Base-by-base conservation (phyloP, 139 green algal genomes). In the Coelastrella sp. region DNA sequence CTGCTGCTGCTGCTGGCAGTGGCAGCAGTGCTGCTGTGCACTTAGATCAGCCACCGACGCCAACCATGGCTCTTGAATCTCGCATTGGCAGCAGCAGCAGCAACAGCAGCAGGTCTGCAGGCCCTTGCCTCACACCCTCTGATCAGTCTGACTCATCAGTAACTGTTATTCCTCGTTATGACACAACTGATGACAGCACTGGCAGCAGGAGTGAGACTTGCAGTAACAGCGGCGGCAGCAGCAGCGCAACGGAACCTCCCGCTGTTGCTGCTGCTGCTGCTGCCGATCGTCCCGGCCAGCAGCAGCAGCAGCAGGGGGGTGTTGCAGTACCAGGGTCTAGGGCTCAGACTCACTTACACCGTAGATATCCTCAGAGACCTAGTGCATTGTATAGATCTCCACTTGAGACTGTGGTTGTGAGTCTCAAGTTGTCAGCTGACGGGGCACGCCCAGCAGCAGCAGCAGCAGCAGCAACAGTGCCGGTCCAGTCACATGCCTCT, bases 331-430 rank as follows among this genome's bases (percentile, higher is more conserved):
- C 67, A 51, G 9, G 17, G 38, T 4, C 2, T 38, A 59, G 9
- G 68, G 8, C 11, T 48, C 68, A 38, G 37, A 6, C 37, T 34
- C 6, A 2, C 7, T 19, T 27, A 9, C 19, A 21, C 6, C 11
- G 6, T 9, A 64, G 53, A 64, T 32, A 19, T 3, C 68, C 3
- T 59, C 37, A 59, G 38, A 53, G 66, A 30, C 35, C 27, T 21
- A 79, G 72, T 21, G 38, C 72, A 19, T 38, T 79, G 30, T 79
- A 79, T 38, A 41, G 34, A 21, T 64, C 43, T n/a, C 72, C 72
- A 19, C 72, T 79, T 9, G 72, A 79, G 72, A 79, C 72, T 34
- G 72, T 79, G 25, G 27, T 79, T 43, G 38, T 79, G 3, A 79
- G 72, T 53, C 43, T 79, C 27, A 79, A 79, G 43, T 23, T 79